Evolutionary conservation across 83 land plant genomes (phyloP).

Genomic region (Diphasiastrum complanatum): DNA sequence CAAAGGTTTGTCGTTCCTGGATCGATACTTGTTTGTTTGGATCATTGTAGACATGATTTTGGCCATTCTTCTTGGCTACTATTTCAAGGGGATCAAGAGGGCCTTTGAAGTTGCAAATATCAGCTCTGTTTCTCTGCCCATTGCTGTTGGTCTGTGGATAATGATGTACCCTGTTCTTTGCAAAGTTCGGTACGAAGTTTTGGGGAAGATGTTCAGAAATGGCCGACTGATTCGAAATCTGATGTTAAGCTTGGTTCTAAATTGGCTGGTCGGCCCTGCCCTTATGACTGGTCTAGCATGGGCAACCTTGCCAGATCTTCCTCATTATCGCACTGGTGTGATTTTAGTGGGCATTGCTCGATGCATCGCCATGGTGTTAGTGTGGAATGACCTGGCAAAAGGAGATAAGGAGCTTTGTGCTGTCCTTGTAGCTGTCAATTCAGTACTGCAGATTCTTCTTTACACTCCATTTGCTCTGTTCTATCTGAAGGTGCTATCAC

Average conservation of each 20-base stretch:
- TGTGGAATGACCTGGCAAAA: constrained; percentile 45
- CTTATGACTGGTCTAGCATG: constrained; percentile 47
- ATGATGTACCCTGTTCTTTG: no score
- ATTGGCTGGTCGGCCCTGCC: constrained; percentile 41
- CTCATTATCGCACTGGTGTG: constrained; percentile 34
- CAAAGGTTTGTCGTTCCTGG: no score
- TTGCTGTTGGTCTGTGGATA: no score
- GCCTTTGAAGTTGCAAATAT: no score
- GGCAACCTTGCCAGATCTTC: constrained; percentile 46
- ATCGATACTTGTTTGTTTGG: no score
- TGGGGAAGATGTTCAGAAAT: no score
- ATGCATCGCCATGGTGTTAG: constrained; percentile 47
- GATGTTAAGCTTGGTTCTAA: constrained; percentile 25
- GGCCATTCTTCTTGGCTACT: no score
- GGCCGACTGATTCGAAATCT: constrained; percentile 22
- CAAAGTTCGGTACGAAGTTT: no score
- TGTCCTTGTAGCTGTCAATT: constrained; percentile 40
- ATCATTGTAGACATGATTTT: no score
- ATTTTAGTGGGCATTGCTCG: constrained; percentile 43
- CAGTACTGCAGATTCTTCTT: constrained; percentile 34
- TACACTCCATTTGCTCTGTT: constrained; percentile 37
- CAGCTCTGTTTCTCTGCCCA: no score
- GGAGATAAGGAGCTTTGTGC: constrained; percentile 40
- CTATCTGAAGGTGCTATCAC: constrained; percentile 41
- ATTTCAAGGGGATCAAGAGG: no score